Evolutionary conservation across 345 rosid genomes (phyloP).

Genomic region (Trapa bicornis): DNA sequence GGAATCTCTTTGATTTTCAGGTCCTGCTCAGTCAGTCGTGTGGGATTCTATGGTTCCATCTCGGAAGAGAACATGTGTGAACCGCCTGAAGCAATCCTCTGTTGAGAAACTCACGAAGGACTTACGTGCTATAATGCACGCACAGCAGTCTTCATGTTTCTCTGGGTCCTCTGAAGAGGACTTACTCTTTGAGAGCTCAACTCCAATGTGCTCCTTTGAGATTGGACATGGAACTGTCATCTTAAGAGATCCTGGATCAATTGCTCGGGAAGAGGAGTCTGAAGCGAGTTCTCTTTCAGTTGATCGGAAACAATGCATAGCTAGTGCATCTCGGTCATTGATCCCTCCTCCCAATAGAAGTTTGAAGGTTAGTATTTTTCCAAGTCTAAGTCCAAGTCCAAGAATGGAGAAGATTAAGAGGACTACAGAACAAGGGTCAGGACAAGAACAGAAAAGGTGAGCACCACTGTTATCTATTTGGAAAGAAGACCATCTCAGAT

Average conservation of each 20-base stretch:
- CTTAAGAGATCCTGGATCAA: constrained; percentile 68
- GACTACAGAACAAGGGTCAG: constrained; percentile 28
- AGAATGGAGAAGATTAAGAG: constrained; percentile 26
- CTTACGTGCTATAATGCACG: constrained; percentile 75
- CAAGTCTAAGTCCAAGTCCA: constrained; percentile 15
- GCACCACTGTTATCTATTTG: constrained; percentile 1
- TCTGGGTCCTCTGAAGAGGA: constrained; percentile 89
- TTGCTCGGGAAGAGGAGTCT: constrained; percentile 93
- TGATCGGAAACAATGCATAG: constrained; percentile 46
- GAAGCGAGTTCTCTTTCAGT: constrained; percentile 92
- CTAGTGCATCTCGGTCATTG: constrained; percentile 43
- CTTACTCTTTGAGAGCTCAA: constrained; percentile 78
- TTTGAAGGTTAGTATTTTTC: constrained; percentile 19
- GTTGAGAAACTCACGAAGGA: constrained; percentile 95
- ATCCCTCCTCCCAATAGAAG: constrained; percentile 28
- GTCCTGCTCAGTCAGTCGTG: constrained; percentile 72
- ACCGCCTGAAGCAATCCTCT: constrained; percentile 67
- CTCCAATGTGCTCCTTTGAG: constrained; percentile 94
- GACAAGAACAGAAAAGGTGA: constrained; percentile 61
- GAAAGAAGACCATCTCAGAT: background rate
- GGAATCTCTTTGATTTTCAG: constrained; percentile 22
- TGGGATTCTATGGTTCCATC: constrained; percentile 93
- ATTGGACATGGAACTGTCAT: constrained; percentile 98
- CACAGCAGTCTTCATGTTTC: constrained; percentile 83
- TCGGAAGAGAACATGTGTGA: constrained; percentile 81